A percentile compares a stretch with the other conserved stretches of the same genome.
Conservation (phyloP, 1,284 basidiomycete species). For the Phylloporus sp. region DNA sequence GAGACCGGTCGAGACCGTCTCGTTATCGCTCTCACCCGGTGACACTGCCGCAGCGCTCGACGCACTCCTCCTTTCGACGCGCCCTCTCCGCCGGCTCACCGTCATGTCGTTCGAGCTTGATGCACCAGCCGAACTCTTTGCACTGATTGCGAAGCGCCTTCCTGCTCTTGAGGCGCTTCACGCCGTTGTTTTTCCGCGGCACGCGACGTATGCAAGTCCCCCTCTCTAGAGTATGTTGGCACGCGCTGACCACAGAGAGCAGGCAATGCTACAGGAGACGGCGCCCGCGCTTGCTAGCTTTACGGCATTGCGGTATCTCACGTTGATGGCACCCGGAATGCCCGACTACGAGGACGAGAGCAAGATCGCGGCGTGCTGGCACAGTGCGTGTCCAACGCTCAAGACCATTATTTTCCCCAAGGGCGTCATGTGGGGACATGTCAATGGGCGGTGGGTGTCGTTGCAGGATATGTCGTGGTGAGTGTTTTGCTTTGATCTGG, state of each 20-base stretch:
- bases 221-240: background rate
- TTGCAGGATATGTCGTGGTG: constrained; percentile 22
- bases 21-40: constrained; percentile 59
- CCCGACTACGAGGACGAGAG: constrained; percentile 40
- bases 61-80: constrained; percentile 50
- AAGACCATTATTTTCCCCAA: constrained; percentile 53
- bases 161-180: constrained; percentile 63
- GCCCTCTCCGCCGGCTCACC: constrained; percentile 57
- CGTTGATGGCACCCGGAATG: constrained; percentile 48
- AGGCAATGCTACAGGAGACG: constrained; percentile 43
- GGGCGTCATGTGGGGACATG: constrained; percentile 51
- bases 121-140: constrained; percentile 51
- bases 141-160: constrained; percentile 54
- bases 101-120: constrained; percentile 63
- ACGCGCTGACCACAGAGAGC: background rate
- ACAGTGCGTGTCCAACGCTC: constrained; percentile 50
- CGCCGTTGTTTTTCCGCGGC: constrained; percentile 57
- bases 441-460: constrained; percentile 34
- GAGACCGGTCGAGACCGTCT: constrained; percentile 59
- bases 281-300: constrained; percentile 42
- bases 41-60: constrained; percentile 49
- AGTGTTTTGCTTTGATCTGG: no score
- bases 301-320: constrained; percentile 47
- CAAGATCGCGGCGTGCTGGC: constrained; percentile 46
- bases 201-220: constrained; percentile 51